Conservation (phyloP, 306 rosid genomes). For the Prunus mongolica region DNA sequence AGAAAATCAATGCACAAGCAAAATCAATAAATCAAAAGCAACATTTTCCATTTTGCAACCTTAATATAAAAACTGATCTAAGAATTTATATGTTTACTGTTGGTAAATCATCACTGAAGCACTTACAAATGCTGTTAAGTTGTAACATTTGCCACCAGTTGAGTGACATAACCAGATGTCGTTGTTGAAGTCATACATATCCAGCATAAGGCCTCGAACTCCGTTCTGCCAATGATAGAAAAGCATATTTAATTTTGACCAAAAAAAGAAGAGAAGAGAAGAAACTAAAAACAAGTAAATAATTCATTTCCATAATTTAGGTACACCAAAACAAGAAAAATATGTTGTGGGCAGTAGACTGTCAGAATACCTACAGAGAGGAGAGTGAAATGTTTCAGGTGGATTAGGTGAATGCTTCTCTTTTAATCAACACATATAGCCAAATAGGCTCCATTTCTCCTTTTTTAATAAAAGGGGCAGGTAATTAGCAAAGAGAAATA, state of each 20-base stretch:
- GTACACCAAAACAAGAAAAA: neutral
- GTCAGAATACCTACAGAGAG: neutral
- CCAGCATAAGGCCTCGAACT: conserved; percentile 88
- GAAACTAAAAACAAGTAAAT: neutral
- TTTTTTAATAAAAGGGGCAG: neutral
- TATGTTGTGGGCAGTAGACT: neutral
- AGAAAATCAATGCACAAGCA: conserved; percentile 10
- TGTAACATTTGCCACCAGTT: conserved; percentile 48
- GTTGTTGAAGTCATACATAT: conserved; percentile 77
- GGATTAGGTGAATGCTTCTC: conserved; percentile 15
- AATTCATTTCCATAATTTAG: neutral
- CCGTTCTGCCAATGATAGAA: conserved; percentile 52
- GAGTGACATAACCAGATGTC: conserved; percentile 93
- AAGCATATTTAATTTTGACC: neutral
- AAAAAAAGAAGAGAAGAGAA: too few species aligned
- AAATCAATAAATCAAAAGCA: conserved; percentile 3
- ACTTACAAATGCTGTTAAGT: conserved; percentile 88
- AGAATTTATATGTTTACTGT: neutral
- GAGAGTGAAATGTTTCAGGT: neutral
- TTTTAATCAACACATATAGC: neutral
- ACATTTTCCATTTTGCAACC: neutral
- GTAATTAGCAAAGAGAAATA: neutral
- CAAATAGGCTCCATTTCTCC: neutral
- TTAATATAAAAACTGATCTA: neutral
- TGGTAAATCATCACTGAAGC: neutral